Evolutionary conservation across 805 yeast genomes (phyloP), one percentile per base, ranked within the genome.

Genomic region (Myxozyma mucilagina): DNA sequence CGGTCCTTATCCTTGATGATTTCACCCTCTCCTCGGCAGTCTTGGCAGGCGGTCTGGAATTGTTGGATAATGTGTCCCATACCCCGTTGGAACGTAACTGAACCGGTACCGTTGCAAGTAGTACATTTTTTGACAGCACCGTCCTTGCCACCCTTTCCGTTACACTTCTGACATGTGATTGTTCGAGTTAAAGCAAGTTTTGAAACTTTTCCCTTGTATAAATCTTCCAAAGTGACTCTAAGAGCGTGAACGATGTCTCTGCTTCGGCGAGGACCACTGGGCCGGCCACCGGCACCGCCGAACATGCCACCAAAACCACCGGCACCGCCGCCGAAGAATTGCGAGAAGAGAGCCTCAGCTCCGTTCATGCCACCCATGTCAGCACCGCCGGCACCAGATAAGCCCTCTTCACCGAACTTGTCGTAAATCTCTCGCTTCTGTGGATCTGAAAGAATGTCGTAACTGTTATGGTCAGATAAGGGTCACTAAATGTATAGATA

Each of bases 1-100:
- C 91, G 84, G 78, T 90, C 97, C 79, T 87, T 87, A 56, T 92
- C 82, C 74, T 87, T 85, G 73, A 91, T 83, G 67, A 87, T 87
- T 75, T 88, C 93, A 75, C 99, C 99, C 62, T 87, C 81, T 74
- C 98, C 99, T 68, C 84, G 78, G 85, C 99, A 94, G 61, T 78
- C 86, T 69, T 89, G 93, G 87, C 99, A 94, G 57, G 85, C 86
- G 49, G 96, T 85, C 80, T 94, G 98, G 85, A 89, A 89, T 82
- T 97, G 89, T 81, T 94, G 99, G 72, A 94, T 89, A 92, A 94
- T 90, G 68, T 97, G 97, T 70, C 99, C 99, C 97, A 94, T 92
- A 79, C 94, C 98, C 80, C 96, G 89, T 56, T 97, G 90, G 68
- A 91, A 87, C 68, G 93, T 87, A 77, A 84, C 89, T 76, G 87